Base-by-base conservation (phyloP, 441 rosid genomes). In the Geranium incanum region DNA sequence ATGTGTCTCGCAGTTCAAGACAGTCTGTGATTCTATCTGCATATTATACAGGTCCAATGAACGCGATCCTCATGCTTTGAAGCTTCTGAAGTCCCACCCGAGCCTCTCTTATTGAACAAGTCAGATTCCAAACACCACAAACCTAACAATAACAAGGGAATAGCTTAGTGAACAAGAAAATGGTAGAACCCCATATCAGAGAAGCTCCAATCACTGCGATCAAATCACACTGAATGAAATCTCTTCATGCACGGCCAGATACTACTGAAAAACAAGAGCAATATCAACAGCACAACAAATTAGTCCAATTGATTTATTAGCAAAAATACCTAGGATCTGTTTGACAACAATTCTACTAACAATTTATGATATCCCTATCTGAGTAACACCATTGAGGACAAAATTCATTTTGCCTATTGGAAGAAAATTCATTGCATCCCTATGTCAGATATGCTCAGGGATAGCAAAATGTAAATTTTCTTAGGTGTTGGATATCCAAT, bases 11-110 rank as follows among this genome's bases (percentile, higher is more conserved):
- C 78, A 67, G 74, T 75, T 78, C 72, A 76, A 82, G 76, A 80
- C 75, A 7, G 78, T 81, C 72, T 75, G 84, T 70, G 83, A 73
- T 67, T 86, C 89, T 73, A 76, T 79, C 78, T 83, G 85, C 90
- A 89, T 84, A 68, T 73, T 78, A 68, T 72, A 63, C 67, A 75
- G 80, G 81, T 69, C 74, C 68, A 73, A 70, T 67, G 74, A 68
- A 70, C 76, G 72, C 77, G 43, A 81, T 45, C 48, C 75, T 66
- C 75, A 78, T 79, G 73, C 72, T 73, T 75, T 39, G 71, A 74
- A 71, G 72, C 80, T 67, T 76, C 67, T 33, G 37, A 64, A 71
- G 71, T 67, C 1, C 66, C 39, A 68, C 16, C 16, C 36, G 45
- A 64, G 43, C 36, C 66, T 72, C 76, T 75, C 69, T 75, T 28